Evolutionary conservation across 2,329 filamentous ascomycete genomes (phyloP).

Genomic region (Fusarium mundagurra): DNA sequence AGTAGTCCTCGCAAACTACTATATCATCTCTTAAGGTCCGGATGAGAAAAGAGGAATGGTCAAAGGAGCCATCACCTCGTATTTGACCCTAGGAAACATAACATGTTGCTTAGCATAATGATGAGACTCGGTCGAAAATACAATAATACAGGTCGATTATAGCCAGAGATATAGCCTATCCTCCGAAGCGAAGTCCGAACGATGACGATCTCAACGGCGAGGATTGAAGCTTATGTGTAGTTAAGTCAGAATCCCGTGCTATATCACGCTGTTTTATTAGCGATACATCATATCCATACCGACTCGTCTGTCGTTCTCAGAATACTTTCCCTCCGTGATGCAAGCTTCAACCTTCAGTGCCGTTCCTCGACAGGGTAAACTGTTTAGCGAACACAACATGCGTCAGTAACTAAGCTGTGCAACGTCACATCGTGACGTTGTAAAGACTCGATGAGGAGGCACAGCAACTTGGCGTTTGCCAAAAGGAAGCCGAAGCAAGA

Average conservation of each 20-base stretch:
- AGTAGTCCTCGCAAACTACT: background rate
- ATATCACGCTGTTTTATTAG: background rate
- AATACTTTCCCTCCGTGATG: no score
- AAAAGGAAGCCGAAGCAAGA: background rate
- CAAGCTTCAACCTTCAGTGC: background rate
- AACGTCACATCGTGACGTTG: slow-evolving; percentile 18
- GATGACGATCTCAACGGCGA: background rate
- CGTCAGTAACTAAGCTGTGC: background rate
- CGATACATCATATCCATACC: background rate
- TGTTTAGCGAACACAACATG: background rate
- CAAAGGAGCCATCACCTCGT: background rate
- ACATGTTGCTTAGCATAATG: background rate
- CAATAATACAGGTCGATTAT: background rate
- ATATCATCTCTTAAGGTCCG: background rate
- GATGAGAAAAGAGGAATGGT: background rate
- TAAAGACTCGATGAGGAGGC: background rate
- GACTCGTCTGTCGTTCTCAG: background rate
- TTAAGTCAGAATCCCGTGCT: background rate
- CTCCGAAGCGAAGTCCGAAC: background rate
- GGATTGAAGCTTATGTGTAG: background rate
- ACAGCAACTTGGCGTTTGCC: background rate
- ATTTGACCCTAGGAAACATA: background rate
- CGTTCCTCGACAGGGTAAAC: background rate
- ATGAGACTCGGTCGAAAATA: background rate
- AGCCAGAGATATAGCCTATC: background rate